Conservation (phyloP, 1,139 yeast genomes). For the Yamadazyma buinensis region DNA sequence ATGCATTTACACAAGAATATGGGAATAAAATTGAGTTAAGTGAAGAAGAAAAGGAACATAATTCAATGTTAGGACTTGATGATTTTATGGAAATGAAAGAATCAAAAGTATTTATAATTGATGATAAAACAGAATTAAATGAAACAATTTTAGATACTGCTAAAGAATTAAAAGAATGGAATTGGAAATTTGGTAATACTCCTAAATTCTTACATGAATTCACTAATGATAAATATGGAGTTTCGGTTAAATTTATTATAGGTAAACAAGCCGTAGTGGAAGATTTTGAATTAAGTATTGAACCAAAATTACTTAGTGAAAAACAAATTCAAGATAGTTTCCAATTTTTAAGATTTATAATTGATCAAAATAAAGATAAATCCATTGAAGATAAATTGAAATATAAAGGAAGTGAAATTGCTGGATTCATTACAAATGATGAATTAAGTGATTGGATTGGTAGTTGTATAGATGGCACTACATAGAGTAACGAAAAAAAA, state of each 20-base stretch:
- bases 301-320: constrained; percentile 16
- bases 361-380: constrained; percentile 20
- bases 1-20: constrained; percentile 40
- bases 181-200: constrained; percentile 70
- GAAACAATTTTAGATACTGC: constrained; percentile 41
- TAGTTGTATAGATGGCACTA: constrained; percentile 43
- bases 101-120: constrained; percentile 18
- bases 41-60: constrained; percentile 14
- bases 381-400: constrained; percentile 14
- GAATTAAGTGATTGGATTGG: constrained; percentile 47
- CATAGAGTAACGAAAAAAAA: constrained; percentile 14
- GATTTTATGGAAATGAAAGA: constrained; percentile 23
- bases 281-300: constrained; percentile 17
- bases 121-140: constrained; percentile 38
- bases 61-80: constrained; percentile 33
- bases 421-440: constrained; percentile 45
- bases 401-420: constrained; percentile 42
- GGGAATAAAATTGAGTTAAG: constrained; percentile 16
- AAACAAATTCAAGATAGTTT: constrained; percentile 22
- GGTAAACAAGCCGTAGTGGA: constrained; percentile 36
- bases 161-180: constrained; percentile 51
- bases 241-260: constrained; percentile 36
- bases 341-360: constrained; percentile 24
- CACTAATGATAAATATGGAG: constrained; percentile 24
- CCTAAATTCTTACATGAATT: constrained; percentile 58